Evolutionary conservation across 257 asterid genomes (phyloP).

Genomic region (Solanum ossicruentum): DNA sequence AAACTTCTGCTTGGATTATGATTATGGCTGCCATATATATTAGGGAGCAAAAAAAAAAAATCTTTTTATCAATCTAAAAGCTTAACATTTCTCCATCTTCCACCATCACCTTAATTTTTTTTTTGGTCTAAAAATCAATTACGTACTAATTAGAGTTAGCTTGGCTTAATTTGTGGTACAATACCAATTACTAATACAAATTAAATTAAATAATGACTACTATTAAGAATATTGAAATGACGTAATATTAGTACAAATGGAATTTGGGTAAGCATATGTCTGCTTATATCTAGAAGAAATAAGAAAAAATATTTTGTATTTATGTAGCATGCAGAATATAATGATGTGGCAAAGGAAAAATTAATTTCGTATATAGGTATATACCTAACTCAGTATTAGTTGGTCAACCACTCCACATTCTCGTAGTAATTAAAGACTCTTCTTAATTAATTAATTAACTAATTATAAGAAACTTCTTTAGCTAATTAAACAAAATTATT

Average conservation of each 20-base stretch:
- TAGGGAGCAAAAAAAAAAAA: neutral
- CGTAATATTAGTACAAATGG: neutral
- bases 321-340: neutral
- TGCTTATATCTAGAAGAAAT: neutral
- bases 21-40: neutral
- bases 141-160: too few species aligned
- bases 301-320: neutral
- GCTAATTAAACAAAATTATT: neutral
- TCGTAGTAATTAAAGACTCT: neutral
- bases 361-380: neutral
- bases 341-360: neutral
- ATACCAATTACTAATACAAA: neutral
- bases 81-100: neutral
- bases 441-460: neutral
- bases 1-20: neutral
- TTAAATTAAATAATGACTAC: neutral
- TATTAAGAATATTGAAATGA: neutral
- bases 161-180: neutral
- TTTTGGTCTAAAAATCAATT: too few species aligned
- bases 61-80: neutral
- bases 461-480: neutral
- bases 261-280: neutral
- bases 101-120: neutral
- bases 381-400: conserved; percentile 4
- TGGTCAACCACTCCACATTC: conserved; percentile 39